Base-by-base conservation (phyloP, 2,329 filamentous ascomycete genomes). In the Dactylella cylindrospora region DNA sequence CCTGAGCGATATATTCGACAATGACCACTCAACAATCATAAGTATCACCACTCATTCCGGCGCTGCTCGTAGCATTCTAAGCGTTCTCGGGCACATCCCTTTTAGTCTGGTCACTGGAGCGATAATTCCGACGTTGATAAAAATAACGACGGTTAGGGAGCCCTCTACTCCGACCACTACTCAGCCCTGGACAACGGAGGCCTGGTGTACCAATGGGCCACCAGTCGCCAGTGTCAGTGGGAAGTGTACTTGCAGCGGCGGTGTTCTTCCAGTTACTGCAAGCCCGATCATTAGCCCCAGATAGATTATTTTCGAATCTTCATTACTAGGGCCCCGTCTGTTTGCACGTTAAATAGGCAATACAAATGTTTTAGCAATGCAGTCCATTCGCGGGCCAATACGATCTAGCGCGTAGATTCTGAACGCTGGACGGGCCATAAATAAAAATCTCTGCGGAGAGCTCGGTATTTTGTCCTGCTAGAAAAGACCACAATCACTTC, bases 71-170 rank as follows among this genome's bases (percentile, higher is more conserved):
- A 75, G 73, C 49, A 71, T 81, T 10, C 74, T 83, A 1, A 68
- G 74, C 45, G 81, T 81, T 0, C 72, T 86, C 3, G 78, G 78
- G 44, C 84, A 88, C 67, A 77, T 78, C n/a, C 65, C 72, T 1
- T 87, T 86, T 69, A 71, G 74, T 2, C 74, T 87, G 5, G 75
- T 74, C 12, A 87, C 84, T 0, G 84, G 84, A 3, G 79, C 83
- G 55, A 78, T 84, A 2, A 83, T 87, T 17, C 83, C 84, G 0
- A 82, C 84, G 1, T 74, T 87, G 1, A 79, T 87, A 19, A 81
- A 79, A 71, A 81, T 79, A 0, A 76, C 80, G 66, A 78, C 73
- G 0, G 49, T 76, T 5, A 69, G 70, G 15, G 70, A 70, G 12
- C 50, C 67, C 3, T 65, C 65, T 5, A 68, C 71, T 2, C 64